These are phyloP conservation scores for Phytopythium mirpurense DNA, from an alignment of 352 stramenopile genomes.

Conservation along the genomic window DNA sequence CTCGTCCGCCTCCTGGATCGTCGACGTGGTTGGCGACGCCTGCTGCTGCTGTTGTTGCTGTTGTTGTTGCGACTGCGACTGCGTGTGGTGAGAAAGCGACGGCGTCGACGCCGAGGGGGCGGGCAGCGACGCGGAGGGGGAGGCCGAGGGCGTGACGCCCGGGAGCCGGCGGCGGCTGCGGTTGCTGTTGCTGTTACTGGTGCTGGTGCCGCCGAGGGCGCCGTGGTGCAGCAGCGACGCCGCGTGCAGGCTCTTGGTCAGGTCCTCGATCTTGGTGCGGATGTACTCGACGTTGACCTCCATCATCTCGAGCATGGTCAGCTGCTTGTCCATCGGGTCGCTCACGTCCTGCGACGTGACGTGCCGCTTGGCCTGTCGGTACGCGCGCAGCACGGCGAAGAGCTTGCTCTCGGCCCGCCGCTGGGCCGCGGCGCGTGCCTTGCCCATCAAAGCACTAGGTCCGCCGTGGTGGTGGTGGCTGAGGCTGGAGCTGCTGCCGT, in stretches of 20 bases:
- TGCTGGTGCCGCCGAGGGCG: too few relatives aligned
- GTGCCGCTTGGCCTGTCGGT: constrained; percentile 50
- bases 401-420: constrained; percentile 52
- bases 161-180: constrained; percentile 12
- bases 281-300: constrained; percentile 83
- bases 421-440: constrained; percentile 11
- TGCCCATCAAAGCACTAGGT: constrained; percentile 8
- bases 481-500: constrained; percentile 1
- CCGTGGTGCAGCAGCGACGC: constrained; percentile 16
- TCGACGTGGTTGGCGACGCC: constrained; percentile 10
- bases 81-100: background rate
- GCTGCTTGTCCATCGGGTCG: constrained; percentile 76
- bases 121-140: background rate
- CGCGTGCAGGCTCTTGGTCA: constrained; percentile 43
- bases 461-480: too few relatives aligned
- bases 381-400: constrained; percentile 48
- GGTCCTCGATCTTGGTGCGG: constrained; percentile 69
- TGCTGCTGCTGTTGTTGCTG: constrained; percentile 9
- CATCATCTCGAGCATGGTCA: constrained; percentile 86
- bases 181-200: constrained; percentile 11
- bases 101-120: background rate
- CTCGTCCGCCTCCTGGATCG: constrained; percentile 13
- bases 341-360: constrained; percentile 65
- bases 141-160: constrained; percentile 10
- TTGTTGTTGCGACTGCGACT: too few relatives aligned